Evolutionary conservation across 805 yeast species (phyloP).

Genomic region (Hanseniaspora lachancei): DNA sequence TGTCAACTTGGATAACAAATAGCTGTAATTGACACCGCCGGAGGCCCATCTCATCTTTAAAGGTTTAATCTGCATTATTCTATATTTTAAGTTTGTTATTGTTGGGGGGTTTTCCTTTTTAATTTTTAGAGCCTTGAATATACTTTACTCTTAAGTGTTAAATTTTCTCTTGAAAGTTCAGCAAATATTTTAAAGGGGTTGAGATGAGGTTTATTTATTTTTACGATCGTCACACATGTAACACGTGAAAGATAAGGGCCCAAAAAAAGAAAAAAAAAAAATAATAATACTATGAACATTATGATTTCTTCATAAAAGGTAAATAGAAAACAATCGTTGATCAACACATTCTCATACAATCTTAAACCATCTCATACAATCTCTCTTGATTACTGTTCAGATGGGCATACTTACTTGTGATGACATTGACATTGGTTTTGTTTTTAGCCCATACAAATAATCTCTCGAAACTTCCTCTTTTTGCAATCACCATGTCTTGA

Average conservation of each 20-base stretch:
- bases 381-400: background rate
- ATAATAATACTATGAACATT: background rate
- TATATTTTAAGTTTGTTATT: slow-evolving; percentile 23
- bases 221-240: too few species aligned
- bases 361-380: slow-evolving; percentile 9
- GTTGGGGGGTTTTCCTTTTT: background rate
- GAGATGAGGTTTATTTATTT: too few species aligned
- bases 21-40: slow-evolving; percentile 78
- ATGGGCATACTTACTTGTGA: background rate
- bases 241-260: too few species aligned
- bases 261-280: background rate
- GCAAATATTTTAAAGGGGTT: too few species aligned
- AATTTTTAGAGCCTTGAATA: background rate
- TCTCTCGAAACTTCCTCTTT: slow-evolving; percentile 3
- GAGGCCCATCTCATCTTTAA: slow-evolving; percentile 92
- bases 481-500: background rate
- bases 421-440: background rate
- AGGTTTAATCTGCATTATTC: slow-evolving; percentile 59
- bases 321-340: background rate
- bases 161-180: background rate
- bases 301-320: background rate
- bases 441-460: background rate
- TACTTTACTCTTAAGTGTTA: background rate
- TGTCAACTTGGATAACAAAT: slow-evolving; percentile 51
- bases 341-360: background rate